Conservation (phyloP, 1,284 basidiomycete species). For the Cutaneotrichosporon curvatum region DNA sequence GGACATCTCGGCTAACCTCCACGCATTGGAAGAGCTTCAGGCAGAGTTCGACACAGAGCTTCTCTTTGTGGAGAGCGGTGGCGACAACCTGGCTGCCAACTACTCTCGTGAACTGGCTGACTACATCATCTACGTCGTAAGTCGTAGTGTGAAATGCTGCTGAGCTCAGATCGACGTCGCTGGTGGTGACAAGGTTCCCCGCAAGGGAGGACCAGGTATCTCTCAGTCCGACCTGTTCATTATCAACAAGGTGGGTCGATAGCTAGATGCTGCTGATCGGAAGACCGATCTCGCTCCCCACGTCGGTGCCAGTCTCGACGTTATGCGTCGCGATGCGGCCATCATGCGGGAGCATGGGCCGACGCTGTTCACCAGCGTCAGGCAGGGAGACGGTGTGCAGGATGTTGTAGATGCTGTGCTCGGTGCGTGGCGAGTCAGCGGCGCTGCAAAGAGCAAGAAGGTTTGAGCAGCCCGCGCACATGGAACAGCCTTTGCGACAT, state of each 20-base stretch:
- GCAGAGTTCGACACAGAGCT: slow-evolving; percentile 77
- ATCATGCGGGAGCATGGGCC: slow-evolving; percentile 91
- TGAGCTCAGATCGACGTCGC: slow-evolving; percentile 52
- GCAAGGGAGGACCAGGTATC: slow-evolving; percentile 96
- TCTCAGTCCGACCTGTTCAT: slow-evolving; percentile 84
- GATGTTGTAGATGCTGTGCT: slow-evolving; percentile 77
- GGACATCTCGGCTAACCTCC: slow-evolving; percentile 94
- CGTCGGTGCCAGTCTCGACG: slow-evolving; percentile 85
- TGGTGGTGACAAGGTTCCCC: slow-evolving; percentile 96
- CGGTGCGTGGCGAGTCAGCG: slow-evolving; percentile 68
- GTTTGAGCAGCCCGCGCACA: too few relatives aligned
- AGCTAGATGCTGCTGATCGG: too few relatives aligned
- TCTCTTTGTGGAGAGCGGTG: slow-evolving; percentile 89
- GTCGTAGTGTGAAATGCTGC: slow-evolving; percentile 17
- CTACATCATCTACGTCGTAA: slow-evolving; percentile 90
- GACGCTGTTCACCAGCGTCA: slow-evolving; percentile 84
- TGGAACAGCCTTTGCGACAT: too few relatives aligned
- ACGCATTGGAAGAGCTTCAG: slow-evolving; percentile 89
- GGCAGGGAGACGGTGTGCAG: slow-evolving; percentile 69
- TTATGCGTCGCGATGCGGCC: slow-evolving; percentile 90
- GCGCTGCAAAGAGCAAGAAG: slow-evolving; percentile 34
- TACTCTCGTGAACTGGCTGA: slow-evolving; percentile 94
- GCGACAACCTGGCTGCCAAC: slow-evolving; percentile 94
- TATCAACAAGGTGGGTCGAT: slow-evolving; percentile 72
- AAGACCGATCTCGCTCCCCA: slow-evolving; percentile 88